phyloP scores from a whole-genome alignment of 73 alveolate genomes.

The Paramecium primaurelia region DNA sequence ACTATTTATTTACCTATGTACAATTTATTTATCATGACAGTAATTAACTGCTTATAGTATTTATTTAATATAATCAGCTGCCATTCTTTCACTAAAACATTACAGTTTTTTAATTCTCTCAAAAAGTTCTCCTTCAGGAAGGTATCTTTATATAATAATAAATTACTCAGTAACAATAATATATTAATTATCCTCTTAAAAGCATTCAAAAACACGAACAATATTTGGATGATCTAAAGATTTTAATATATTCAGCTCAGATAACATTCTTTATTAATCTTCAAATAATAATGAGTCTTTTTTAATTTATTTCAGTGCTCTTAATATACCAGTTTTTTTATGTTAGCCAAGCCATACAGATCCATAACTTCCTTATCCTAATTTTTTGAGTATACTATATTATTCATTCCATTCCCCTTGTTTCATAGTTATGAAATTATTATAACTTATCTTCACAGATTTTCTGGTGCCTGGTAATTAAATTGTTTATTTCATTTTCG shows the following conservation, averaged over 20 bases:
- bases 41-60: constrained; percentile 71
- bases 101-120: constrained; percentile 65
- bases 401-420: background rate
- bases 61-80: constrained; percentile 74
- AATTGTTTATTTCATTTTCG: background rate
- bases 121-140: constrained; percentile 79
- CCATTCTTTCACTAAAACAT: constrained; percentile 67
- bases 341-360: constrained; percentile 83
- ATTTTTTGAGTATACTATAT: background rate
- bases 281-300: background rate
- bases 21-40: constrained; percentile 72
- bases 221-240: constrained; percentile 67
- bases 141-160: background rate
- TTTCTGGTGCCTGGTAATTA: background rate
- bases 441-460: background rate
- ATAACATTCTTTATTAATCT: constrained; percentile 29
- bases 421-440: background rate
- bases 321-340: constrained; percentile 65
- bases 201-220: constrained; percentile 63
- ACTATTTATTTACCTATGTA: constrained; percentile 34
- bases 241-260: constrained; percentile 27
- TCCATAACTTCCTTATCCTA: constrained; percentile 71
- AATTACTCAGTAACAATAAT: constrained; percentile 57
- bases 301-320: constrained; percentile 19
- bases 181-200: constrained; percentile 54